phyloP scores from a whole-genome alignment of 2,329 filamentous ascomycete species.

The Cercospora sp. region DNA sequence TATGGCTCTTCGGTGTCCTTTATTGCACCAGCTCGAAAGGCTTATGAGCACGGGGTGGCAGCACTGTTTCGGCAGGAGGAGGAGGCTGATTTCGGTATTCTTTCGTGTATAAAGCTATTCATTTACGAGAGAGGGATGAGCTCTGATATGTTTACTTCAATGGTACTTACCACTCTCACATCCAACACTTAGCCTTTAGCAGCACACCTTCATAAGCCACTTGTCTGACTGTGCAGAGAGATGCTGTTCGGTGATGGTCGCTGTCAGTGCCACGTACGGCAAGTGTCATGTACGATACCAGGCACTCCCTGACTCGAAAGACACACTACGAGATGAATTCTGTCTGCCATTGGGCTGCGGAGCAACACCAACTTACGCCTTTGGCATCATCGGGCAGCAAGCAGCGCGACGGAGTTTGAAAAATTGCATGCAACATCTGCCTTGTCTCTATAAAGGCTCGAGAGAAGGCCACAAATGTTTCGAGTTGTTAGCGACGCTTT shows the following conservation, averaged over 20 bases:
- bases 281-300: background rate
- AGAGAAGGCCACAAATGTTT: too few relatives aligned
- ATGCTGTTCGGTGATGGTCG: background rate
- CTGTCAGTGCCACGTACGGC: background rate
- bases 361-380: background rate
- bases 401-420: background rate
- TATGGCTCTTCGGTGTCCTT: background rate
- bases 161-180: background rate
- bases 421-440: background rate
- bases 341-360: constrained; percentile 3
- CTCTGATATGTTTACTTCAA: background rate
- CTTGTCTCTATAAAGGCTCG: too few relatives aligned
- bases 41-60: background rate
- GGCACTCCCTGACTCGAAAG: constrained; percentile 2
- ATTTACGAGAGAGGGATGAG: background rate
- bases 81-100: background rate
- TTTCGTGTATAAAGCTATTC: background rate
- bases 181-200: background rate
- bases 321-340: background rate
- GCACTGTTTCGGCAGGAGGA: background rate
- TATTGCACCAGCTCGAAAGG: background rate
- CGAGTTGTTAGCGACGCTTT: too few relatives aligned
- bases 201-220: background rate
- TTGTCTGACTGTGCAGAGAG: background rate
- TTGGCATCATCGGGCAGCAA: constrained; percentile 10